phyloP scores from a whole-genome alignment of 495 filamentous ascomycete genomes.

The Neurospora sublineolata region DNA sequence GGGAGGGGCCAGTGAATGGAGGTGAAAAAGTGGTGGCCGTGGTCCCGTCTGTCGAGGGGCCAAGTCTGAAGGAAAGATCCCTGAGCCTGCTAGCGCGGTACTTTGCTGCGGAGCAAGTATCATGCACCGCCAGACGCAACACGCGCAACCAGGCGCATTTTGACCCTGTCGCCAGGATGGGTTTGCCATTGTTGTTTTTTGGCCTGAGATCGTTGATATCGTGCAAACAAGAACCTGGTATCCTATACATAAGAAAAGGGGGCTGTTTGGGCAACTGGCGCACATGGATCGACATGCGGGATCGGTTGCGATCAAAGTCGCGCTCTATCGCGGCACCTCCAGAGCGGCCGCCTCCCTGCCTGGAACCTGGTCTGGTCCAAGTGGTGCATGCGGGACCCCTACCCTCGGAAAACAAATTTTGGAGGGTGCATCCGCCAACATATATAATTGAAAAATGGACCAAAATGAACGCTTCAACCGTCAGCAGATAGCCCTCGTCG shows the following conservation, averaged over 20 bases:
- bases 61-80: background rate
- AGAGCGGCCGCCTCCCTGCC: background rate
- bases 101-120: background rate
- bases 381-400: slow-evolving; percentile 19
- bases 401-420: slow-evolving; percentile 18
- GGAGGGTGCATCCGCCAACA: background rate
- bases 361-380: slow-evolving; percentile 1
- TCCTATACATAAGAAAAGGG: background rate
- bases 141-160: background rate
- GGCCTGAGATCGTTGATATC: background rate
- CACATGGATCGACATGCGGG: background rate
- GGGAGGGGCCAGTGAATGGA: background rate
- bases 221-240: background rate
- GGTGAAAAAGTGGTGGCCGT: background rate
- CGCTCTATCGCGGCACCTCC: background rate
- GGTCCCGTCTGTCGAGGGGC: slow-evolving; percentile 1
- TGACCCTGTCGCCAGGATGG: background rate
- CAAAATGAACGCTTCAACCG: slow-evolving; percentile 10
- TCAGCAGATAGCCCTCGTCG: slow-evolving; percentile 10
- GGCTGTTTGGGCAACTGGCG: background rate
- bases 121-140: background rate
- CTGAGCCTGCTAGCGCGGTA: slow-evolving; percentile 17
- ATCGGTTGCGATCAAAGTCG: background rate
- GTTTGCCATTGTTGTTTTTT: background rate
- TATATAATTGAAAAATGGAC: slow-evolving; percentile 16